These are phyloP conservation scores for Fusarium sp. DNA, from an alignment of 2,329 filamentous ascomycete species.

Conservation along the genomic window DNA sequence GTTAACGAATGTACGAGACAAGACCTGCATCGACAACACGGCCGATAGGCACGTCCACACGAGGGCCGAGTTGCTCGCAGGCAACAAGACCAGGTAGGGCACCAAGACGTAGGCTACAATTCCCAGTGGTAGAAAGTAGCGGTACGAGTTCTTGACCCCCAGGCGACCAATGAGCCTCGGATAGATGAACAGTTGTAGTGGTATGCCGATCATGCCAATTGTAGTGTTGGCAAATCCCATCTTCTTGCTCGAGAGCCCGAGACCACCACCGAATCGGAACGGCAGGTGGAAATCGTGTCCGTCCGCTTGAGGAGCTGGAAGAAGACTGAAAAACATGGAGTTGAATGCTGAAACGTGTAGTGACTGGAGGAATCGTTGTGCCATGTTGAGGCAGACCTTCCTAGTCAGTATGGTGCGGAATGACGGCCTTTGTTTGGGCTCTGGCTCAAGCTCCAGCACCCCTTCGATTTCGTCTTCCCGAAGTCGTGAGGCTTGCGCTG, in stretches of 20 bases:
- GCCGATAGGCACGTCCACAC: neutral
- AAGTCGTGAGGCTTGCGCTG: neutral
- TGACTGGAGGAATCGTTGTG: neutral
- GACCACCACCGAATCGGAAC: neutral
- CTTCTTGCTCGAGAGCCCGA: neutral
- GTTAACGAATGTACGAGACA: constrained; percentile 39
- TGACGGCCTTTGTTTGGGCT: neutral
- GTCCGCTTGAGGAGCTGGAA: neutral
- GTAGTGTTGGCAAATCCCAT: neutral
- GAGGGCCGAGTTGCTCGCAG: neutral
- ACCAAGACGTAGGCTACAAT: neutral
- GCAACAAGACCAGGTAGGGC: neutral
- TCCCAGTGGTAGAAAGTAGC: neutral
- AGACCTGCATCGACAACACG: constrained; percentile 33
- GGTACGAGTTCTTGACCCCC: neutral
- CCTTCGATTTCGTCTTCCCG: neutral
- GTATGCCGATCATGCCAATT: neutral
- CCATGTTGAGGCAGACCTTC: neutral
- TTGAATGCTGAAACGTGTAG: neutral
- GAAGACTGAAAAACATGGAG: neutral
- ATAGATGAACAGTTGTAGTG: neutral
- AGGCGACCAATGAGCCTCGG: neutral
- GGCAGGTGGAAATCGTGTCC: neutral
- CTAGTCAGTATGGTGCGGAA: neutral
- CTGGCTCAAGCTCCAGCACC: neutral